phyloP scores from a whole-genome alignment of 1,284 basidiomycete genomes.

The Leccinum angustisporum region DNA sequence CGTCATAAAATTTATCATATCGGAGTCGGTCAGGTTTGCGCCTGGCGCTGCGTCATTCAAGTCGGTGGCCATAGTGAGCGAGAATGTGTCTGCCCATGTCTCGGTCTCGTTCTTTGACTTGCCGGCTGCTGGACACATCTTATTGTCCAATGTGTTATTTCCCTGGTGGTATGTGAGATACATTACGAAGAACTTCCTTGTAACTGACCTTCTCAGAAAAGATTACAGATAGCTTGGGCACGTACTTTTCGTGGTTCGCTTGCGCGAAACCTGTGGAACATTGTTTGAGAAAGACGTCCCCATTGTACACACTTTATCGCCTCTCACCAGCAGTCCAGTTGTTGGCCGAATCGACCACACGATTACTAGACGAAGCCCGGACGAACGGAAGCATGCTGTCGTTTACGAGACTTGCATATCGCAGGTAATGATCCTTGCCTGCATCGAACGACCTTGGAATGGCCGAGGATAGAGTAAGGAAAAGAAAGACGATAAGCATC shows the following conservation, averaged over 20 bases:
- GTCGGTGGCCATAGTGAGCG: slow-evolving; percentile 55
- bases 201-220: slow-evolving; percentile 51
- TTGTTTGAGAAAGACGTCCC: slow-evolving; percentile 1
- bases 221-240: slow-evolving; percentile 50
- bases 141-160: slow-evolving; percentile 75
- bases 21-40: slow-evolving; percentile 55
- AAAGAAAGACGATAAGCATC: background rate
- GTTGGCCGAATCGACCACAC: slow-evolving; percentile 66
- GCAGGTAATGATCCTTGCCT: slow-evolving; percentile 46
- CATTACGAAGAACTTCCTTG: background rate
- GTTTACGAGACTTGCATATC: slow-evolving; percentile 51
- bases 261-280: slow-evolving; percentile 48
- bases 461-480: background rate
- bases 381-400: slow-evolving; percentile 57
- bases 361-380: slow-evolving; percentile 55
- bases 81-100: slow-evolving; percentile 55
- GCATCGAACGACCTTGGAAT: slow-evolving; percentile 47
- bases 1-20: slow-evolving; percentile 64
- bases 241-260: slow-evolving; percentile 40
- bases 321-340: slow-evolving; percentile 68
- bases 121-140: slow-evolving; percentile 62
- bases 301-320: background rate
- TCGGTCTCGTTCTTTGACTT: slow-evolving; percentile 42
- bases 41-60: slow-evolving; percentile 64
- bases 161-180: slow-evolving; percentile 30